Evolutionary conservation across 768 basidiomycete genomes (phyloP).

Genomic region (Lactarius hengduanensis): DNA sequence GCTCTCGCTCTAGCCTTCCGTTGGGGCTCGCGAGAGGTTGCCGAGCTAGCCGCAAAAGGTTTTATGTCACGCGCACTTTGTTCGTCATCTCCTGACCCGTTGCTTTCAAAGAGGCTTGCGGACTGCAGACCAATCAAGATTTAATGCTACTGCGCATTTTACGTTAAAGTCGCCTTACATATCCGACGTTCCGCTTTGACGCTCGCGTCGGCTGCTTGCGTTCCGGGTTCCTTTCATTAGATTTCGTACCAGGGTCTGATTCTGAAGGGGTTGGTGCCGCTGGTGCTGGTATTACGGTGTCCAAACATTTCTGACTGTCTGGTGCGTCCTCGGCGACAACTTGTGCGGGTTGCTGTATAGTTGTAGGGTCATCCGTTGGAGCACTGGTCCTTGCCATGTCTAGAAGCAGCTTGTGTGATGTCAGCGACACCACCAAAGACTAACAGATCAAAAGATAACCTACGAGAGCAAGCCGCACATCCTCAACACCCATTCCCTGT

Average conservation of each 20-base stretch:
- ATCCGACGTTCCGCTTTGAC: slow-evolving; percentile 27
- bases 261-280: background rate
- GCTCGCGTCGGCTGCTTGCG: slow-evolving; percentile 29
- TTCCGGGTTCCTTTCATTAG: slow-evolving; percentile 18
- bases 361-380: slow-evolving; percentile 8
- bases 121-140: slow-evolving; percentile 7
- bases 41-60: slow-evolving; percentile 2
- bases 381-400: slow-evolving; percentile 23
- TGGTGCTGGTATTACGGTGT: background rate
- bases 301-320: slow-evolving; percentile 1
- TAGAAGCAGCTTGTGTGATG: slow-evolving; percentile 21
- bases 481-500: slow-evolving; percentile 23
- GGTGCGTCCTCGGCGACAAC: background rate
- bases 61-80: background rate
- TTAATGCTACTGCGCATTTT: background rate
- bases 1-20: slow-evolving; percentile 14
- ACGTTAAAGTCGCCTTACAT: slow-evolving; percentile 15
- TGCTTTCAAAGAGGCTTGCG: slow-evolving; percentile 19
- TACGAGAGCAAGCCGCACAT: slow-evolving; percentile 27
- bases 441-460: background rate
- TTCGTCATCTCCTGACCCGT: slow-evolving; percentile 23
- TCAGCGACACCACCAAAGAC: background rate
- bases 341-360: slow-evolving; percentile 9
- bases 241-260: slow-evolving; percentile 8
- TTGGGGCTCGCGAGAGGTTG: slow-evolving; percentile 18